Evolutionary conservation across 768 basidiomycete genomes (phyloP).

Genomic region (Boletus eberwhitei): DNA sequence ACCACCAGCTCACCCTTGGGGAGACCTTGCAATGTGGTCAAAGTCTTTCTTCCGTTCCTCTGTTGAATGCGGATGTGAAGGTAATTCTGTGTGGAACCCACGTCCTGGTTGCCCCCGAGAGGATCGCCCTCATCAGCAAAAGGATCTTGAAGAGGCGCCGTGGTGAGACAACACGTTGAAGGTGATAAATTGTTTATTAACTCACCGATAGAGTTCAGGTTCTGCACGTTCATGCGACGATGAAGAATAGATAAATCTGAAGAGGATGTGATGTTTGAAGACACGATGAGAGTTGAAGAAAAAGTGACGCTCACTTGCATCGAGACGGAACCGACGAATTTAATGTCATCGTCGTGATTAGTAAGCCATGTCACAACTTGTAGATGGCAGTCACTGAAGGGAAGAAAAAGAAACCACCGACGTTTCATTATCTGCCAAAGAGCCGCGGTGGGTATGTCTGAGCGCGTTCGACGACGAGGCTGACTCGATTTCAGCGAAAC

Average conservation of each 20-base stretch:
- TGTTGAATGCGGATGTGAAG: conserved; percentile 98
- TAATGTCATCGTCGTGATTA: conserved; percentile 22
- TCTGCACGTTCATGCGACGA: conserved; percentile 94
- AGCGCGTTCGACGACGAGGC: background rate
- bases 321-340: conserved; percentile 18
- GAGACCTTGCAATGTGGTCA: conserved; percentile 96
- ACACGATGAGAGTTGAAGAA: conserved; percentile 29
- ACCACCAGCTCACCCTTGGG: conserved; percentile 64
- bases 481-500: conserved; percentile 53
- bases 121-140: conserved; percentile 93
- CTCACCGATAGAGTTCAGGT: conserved; percentile 76
- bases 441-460: conserved; percentile 51
- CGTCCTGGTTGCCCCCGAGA: conserved; percentile 68
- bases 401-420: conserved; percentile 56
- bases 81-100: conserved; percentile 78
- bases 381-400: conserved; percentile 5
- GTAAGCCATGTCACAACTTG: conserved; percentile 15
- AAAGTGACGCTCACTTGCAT: conserved; percentile 8
- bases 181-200: conserved; percentile 14
- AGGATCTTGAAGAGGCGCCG: conserved; percentile 59
- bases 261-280: conserved; percentile 46
- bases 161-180: conserved; percentile 7
- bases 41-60: conserved; percentile 96
- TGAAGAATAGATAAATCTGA: conserved; percentile 39
- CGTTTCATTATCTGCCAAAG: conserved; percentile 63